Evolutionary conservation across 2,329 filamentous ascomycete genomes (phyloP).

Genomic region (Hymenoscyphus albidus): DNA sequence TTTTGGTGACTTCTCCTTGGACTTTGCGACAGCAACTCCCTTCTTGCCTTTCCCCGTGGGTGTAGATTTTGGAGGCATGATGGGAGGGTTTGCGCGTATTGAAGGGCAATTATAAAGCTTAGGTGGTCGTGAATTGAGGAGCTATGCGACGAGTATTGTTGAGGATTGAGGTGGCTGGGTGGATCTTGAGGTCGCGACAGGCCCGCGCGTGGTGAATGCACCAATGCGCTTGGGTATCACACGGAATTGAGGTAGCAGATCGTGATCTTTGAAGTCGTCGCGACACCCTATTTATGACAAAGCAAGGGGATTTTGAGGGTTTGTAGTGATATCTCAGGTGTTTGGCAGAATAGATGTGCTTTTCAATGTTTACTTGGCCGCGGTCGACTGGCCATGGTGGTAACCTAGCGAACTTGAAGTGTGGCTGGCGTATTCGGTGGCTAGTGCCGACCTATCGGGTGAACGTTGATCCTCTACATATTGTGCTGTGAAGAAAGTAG

Average conservation of each 20-base stretch:
- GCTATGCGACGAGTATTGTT: neutral
- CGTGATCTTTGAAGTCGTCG: neutral
- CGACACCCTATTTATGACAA: neutral
- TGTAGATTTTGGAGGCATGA: slow-evolving; percentile 12
- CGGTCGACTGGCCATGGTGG: neutral
- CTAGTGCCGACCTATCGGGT: too few relatives aligned
- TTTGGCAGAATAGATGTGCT: neutral
- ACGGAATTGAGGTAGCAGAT: neutral
- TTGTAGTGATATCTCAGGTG: neutral
- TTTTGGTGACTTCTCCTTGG: neutral
- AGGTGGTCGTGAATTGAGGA: neutral
- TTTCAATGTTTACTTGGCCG: neutral
- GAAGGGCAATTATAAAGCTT: neutral
- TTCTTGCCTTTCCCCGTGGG: neutral
- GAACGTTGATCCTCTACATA: too few relatives aligned
- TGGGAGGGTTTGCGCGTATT: neutral
- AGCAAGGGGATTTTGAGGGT: neutral
- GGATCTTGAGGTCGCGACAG: slow-evolving; percentile 5
- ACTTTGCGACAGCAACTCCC: neutral
- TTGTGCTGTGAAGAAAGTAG: too few relatives aligned
- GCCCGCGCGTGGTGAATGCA: neutral
- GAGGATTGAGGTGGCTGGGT: slow-evolving; percentile 8
- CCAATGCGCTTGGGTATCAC: neutral
- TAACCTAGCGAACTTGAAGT: neutral
- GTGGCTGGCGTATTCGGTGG: neutral